Conservation (phyloP, 164 flowering plant genomes). For the Piper longum region DNA sequence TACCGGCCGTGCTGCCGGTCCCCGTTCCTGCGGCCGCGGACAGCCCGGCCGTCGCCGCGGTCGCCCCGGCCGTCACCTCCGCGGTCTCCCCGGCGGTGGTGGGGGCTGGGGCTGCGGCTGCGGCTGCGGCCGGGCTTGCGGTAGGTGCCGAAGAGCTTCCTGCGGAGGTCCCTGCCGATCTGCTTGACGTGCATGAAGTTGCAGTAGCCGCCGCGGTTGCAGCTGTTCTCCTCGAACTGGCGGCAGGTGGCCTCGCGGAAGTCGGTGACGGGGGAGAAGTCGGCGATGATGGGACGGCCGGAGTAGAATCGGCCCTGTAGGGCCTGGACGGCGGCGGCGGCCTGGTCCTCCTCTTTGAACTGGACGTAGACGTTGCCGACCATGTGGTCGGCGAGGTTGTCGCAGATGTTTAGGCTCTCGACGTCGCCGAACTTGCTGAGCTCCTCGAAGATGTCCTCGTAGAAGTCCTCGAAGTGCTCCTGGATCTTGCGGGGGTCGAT, state of each 20-base stretch:
- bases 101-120: constrained; percentile 43
- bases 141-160: constrained; percentile 45
- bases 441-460: constrained; percentile 64
- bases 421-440: constrained; percentile 69
- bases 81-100: constrained; percentile 21
- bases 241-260: constrained; percentile 68
- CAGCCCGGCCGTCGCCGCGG: constrained; percentile 14
- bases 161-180: constrained; percentile 50
- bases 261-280: constrained; percentile 67
- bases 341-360: constrained; percentile 83
- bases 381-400: constrained; percentile 77
- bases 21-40: constrained; percentile 18
- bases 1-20: constrained; percentile 18
- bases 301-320: constrained; percentile 58
- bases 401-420: constrained; percentile 62
- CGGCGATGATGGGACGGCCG: constrained; percentile 77
- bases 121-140: constrained; percentile 33
- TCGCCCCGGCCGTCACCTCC: constrained; percentile 17
- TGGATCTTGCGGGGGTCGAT: constrained; percentile 55
- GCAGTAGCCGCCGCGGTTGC: constrained; percentile 71
- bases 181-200: constrained; percentile 67
- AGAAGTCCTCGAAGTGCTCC: constrained; percentile 52
- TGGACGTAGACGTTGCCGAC: constrained; percentile 75
- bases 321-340: constrained; percentile 54
- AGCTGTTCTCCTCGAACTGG: constrained; percentile 65